Base-by-base conservation (phyloP, 2,329 filamentous ascomycete species). In the Aspergillus fructus region DNA sequence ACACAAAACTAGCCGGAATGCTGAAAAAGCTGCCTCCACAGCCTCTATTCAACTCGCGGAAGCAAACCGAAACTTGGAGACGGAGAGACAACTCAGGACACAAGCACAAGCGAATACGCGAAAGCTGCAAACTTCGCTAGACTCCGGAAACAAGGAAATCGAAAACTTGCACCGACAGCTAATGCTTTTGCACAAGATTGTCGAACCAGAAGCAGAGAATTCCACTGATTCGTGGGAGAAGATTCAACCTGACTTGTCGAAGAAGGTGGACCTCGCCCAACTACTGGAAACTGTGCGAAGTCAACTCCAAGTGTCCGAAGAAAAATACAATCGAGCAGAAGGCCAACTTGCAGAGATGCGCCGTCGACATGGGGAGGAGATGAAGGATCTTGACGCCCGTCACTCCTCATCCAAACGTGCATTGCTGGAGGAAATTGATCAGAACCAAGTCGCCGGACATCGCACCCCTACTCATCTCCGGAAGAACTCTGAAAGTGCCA, bases 211-310 rank as follows among this genome's bases (percentile, higher is more conserved):
- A 61, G 79, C 85, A 9, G 81, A 81, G 3, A 83, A 89, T 55
- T 79, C 83, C n/a, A 77, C 84, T n/a, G 84, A 87, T 54, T 82
- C 85, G 2, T 80, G 91, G 85, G 80, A 93, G 76, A 79, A 83
- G 74, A 76, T 86, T 75, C 82, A 89, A 82, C 80, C 88, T 79
- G 80, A 91, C 80, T 76, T 96, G 33, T 78, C 78, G 1, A 80
- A 80, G 58, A 83, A 84, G 21, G 79, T 96, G 59, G 89, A 96
- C 67, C 81, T 97, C 43, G 90, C 91, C 12, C 87, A 91, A 63
- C 91, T 94, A 71, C 83, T 97, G 6, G 91, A 97, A 66, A 86
- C 91, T 53, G 82, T 93, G n/a, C 92, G 96, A 66, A 89, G 93
- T 69, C 92, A 92, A 59, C 82, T 97, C 30, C 87, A 91, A 23